phyloP scores from a whole-genome alignment of 495 filamentous ascomycete species.

The Daldinia concentrica region DNA sequence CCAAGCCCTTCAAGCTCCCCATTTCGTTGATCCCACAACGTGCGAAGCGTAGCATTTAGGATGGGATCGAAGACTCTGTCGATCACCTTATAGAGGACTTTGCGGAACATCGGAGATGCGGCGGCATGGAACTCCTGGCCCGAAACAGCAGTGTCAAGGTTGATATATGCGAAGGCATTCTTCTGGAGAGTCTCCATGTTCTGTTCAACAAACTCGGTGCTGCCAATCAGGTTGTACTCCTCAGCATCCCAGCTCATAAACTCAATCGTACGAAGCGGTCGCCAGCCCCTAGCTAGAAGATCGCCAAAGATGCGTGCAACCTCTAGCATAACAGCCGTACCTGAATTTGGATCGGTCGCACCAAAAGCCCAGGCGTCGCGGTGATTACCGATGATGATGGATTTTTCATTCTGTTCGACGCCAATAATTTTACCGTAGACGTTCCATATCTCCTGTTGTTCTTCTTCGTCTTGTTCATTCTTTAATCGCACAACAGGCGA shows the following conservation, averaged over 20 bases:
- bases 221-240: conserved; percentile 93
- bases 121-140: conserved; percentile 78
- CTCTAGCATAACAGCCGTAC: conserved; percentile 91
- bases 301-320: conserved; percentile 84
- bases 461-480: conserved; percentile 86
- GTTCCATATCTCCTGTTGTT: conserved; percentile 89
- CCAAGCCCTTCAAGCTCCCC: conserved; percentile 75
- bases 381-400: conserved; percentile 91
- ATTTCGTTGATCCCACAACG: conserved; percentile 76
- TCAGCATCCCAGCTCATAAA: conserved; percentile 96
- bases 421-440: conserved; percentile 83
- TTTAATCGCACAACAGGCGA: conserved; percentile 84
- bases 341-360: conserved; percentile 83
- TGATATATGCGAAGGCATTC: conserved; percentile 86
- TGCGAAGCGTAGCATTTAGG: conserved; percentile 74
- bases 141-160: conserved; percentile 85
- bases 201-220: conserved; percentile 95
- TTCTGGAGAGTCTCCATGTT: conserved; percentile 78
- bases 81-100: conserved; percentile 74
- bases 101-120: conserved; percentile 80
- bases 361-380: conserved; percentile 95
- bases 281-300: conserved; percentile 79
- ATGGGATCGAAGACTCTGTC: conserved; percentile 76
- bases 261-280: conserved; percentile 89
- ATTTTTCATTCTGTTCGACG: conserved; percentile 83